These are phyloP conservation scores for Boeremia exigua DNA, from an alignment of 2,329 filamentous ascomycete species.

Conservation along the genomic window DNA sequence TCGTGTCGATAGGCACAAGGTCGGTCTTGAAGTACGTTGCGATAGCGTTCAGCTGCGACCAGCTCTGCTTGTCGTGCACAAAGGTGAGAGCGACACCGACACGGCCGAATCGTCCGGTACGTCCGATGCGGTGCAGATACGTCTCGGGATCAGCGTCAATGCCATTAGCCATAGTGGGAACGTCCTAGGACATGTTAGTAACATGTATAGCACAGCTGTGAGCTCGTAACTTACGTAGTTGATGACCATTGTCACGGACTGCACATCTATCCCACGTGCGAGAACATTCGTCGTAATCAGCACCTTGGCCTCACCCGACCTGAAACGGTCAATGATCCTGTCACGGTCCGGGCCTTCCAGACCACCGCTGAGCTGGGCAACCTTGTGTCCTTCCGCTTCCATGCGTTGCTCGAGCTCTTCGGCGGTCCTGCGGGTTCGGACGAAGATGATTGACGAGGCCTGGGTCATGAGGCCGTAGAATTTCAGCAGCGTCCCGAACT, in stretches of 20 bases:
- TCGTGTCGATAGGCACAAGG: slow-evolving; percentile 79
- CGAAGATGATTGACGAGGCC: slow-evolving; percentile 97
- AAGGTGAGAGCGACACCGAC: slow-evolving; percentile 96
- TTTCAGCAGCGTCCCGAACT: slow-evolving; percentile 87
- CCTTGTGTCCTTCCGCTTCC: slow-evolving; percentile 86
- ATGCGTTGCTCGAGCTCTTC: slow-evolving; percentile 84
- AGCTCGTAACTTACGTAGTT: slow-evolving; percentile 70
- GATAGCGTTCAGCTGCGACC: slow-evolving; percentile 79
- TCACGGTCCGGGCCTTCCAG: slow-evolving; percentile 87
- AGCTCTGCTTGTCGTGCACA: slow-evolving; percentile 85
- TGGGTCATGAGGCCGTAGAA: slow-evolving; percentile 97
- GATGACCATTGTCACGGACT: slow-evolving; percentile 95
- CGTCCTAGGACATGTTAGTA: slow-evolving; percentile 55
- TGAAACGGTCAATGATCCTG: slow-evolving; percentile 82
- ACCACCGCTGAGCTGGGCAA: slow-evolving; percentile 86
- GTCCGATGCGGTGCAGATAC: slow-evolving; percentile 96
- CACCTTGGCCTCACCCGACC: slow-evolving; percentile 86
- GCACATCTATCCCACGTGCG: slow-evolving; percentile 90
- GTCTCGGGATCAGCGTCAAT: slow-evolving; percentile 82
- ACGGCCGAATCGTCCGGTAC: slow-evolving; percentile 94
- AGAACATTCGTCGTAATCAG: slow-evolving; percentile 98
- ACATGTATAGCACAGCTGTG: background rate
- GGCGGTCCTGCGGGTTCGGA: slow-evolving; percentile 88
- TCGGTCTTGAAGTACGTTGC: slow-evolving; percentile 79
- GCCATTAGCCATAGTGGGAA: slow-evolving; percentile 64